Evolutionary conservation across 371 early-diverging fungal genomes (phyloP).

Genomic region (Mucor mucedo): DNA sequence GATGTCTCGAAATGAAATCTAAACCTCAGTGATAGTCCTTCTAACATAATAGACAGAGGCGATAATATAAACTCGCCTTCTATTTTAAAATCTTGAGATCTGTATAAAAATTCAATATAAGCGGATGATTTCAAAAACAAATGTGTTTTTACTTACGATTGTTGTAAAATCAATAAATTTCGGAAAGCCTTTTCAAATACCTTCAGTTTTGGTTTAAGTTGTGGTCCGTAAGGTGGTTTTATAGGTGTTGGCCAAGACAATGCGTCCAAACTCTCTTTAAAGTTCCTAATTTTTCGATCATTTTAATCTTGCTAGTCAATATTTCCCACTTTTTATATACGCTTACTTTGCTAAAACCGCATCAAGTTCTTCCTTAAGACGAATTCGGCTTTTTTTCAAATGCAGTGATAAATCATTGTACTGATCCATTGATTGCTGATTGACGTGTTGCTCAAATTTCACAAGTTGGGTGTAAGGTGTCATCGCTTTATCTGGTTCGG

Average conservation of each 20-base stretch:
- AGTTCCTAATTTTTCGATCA: conserved; percentile 32
- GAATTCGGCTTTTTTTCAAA: conserved; percentile 28
- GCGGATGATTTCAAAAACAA: neutral
- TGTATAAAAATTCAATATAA: neutral
- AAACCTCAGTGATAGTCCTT: conserved; percentile 71
- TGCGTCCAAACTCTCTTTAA: conserved; percentile 46
- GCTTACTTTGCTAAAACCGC: conserved; percentile 34
- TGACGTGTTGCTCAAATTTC: conserved; percentile 32
- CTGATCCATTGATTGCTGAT: conserved; percentile 4
- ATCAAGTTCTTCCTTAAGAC: conserved; percentile 48
- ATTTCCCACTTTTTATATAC: conserved; percentile 21
- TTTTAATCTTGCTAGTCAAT: conserved; percentile 14
- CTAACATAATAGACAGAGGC: conserved; percentile 68
- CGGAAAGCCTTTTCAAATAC: conserved; percentile 48
- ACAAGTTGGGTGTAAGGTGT: conserved; percentile 51
- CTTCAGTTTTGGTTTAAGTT: conserved; percentile 39
- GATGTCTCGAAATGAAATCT: conserved; percentile 81
- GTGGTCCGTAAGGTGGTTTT: conserved; percentile 45
- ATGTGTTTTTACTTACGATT: conserved; percentile 36
- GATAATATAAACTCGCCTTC: conserved; percentile 8
- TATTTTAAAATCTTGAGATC: neutral
- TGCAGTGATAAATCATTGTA: conserved; percentile 31
- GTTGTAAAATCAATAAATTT: conserved; percentile 49
- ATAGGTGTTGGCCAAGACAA: conserved; percentile 62
- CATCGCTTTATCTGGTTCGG: conserved; percentile 45